phyloP scores from a whole-genome alignment of 352 stramenopile genomes.

The Phytophthora parvispora region DNA sequence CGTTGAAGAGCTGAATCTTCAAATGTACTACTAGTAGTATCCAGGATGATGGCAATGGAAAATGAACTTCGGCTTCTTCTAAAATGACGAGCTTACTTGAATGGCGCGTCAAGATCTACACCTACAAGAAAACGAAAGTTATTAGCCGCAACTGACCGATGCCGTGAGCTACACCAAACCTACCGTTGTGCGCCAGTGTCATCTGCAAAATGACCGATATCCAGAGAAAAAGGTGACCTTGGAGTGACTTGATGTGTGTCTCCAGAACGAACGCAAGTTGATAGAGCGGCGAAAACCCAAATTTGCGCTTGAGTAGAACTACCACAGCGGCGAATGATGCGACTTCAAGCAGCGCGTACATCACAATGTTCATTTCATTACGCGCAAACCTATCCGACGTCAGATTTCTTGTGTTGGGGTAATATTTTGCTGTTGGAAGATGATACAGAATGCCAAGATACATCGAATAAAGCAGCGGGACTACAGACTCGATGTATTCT shows the following conservation, averaged over 20 bases:
- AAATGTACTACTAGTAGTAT: too few species aligned
- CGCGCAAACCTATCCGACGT: neutral
- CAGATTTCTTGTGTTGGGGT: constrained; percentile 12
- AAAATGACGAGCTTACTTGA: too few species aligned
- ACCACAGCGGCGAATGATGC: constrained; percentile 1
- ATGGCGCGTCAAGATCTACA: too few species aligned
- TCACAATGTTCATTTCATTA: neutral
- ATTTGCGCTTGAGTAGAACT: constrained; percentile 15
- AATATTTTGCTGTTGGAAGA: constrained; percentile 32
- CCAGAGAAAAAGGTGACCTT: constrained; percentile 38
- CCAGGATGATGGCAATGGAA: too few species aligned
- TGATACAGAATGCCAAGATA: constrained; percentile 18
- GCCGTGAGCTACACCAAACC: neutral
- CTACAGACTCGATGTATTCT: constrained; percentile 36
- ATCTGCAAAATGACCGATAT: constrained; percentile 32
- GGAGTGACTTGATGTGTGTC: constrained; percentile 25
- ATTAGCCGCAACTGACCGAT: too few species aligned
- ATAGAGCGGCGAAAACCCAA: constrained; percentile 31
- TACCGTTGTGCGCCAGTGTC: constrained; percentile 23
- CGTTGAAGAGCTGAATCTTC: too few species aligned
- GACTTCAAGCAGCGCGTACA: constrained; percentile 6
- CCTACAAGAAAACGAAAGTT: too few species aligned
- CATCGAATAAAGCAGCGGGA: constrained; percentile 30
- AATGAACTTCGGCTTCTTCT: too few species aligned
- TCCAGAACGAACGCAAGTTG: constrained; percentile 53